A percentile compares a stretch with the other conserved stretches of the same genome.
Evolutionary conservation across 306 rosid genomes (phyloP).

Genomic region (Inga oerstediana): DNA sequence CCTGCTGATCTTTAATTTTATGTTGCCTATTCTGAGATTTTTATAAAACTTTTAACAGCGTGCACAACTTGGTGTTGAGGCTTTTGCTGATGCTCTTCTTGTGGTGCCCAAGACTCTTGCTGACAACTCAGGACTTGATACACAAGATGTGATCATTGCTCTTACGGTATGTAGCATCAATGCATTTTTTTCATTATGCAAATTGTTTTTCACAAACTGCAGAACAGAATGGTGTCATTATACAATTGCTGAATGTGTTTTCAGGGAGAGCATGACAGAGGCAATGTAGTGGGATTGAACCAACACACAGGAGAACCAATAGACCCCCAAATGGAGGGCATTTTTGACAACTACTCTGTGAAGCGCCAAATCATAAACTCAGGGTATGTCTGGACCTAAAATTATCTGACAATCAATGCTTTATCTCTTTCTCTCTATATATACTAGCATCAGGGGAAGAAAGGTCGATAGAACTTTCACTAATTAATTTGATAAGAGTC

Average conservation of each 20-base stretch:
- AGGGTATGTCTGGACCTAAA: slow-evolving; percentile 53
- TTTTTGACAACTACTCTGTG: slow-evolving; percentile 92
- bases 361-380: slow-evolving; percentile 95
- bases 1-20: slow-evolving; percentile 1
- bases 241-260: slow-evolving; percentile 34
- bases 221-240: not conserved
- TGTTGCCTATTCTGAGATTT: slow-evolving; percentile 11
- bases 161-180: slow-evolving; percentile 57
- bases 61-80: slow-evolving; percentile 95
- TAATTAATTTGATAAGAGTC: not conserved
- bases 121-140: slow-evolving; percentile 95
- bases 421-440: not conserved
- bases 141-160: slow-evolving; percentile 88
- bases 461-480: not conserved
- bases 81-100: slow-evolving; percentile 97
- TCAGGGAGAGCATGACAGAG: slow-evolving; percentile 92
- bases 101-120: slow-evolving; percentile 97
- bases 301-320: slow-evolving; percentile 89
- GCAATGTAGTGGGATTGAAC: slow-evolving; percentile 80
- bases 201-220: not conserved
- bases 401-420: not conserved
- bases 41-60: slow-evolving; percentile 64
- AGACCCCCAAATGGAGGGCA: slow-evolving; percentile 96
- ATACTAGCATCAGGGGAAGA: not conserved
- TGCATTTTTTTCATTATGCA: not conserved